Evolutionary conservation across 306 rosid genomes (phyloP).

Genomic region (Luffa aegyptiaca): DNA sequence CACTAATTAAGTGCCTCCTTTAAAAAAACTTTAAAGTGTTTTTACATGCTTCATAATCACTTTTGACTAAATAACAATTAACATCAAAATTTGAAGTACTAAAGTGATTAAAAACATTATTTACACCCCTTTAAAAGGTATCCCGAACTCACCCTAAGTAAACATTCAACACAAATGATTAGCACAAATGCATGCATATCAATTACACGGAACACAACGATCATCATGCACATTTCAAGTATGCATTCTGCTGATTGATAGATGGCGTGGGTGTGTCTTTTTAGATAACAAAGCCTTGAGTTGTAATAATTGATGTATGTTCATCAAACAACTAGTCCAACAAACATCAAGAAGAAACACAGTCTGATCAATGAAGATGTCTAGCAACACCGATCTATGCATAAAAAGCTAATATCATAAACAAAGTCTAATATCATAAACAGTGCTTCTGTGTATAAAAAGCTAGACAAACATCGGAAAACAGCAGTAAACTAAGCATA

Average conservation of each 20-base stretch:
- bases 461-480: not conserved
- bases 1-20: not conserved
- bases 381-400: not conserved
- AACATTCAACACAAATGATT: not conserved
- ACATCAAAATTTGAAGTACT: not conserved
- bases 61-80: not conserved
- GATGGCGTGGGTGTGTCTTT: constrained; percentile 9
- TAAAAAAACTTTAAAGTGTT: not conserved
- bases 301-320: not conserved
- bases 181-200: constrained; percentile 6
- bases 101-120: not conserved
- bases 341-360: not conserved
- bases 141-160: not conserved
- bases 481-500: not conserved
- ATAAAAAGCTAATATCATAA: not conserved
- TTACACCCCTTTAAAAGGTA: not conserved
- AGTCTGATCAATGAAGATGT: not conserved
- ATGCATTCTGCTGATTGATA: constrained; percentile 1
- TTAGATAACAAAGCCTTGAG: not conserved
- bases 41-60: not conserved
- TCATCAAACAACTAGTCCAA: constrained; percentile 1
- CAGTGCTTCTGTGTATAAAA: not conserved
- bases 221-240: not conserved
- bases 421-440: not conserved
- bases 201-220: not conserved